These are phyloP conservation scores for Isatis tinctoria DNA, from an alignment of 345 rosid genomes.

Conservation along the genomic window DNA sequence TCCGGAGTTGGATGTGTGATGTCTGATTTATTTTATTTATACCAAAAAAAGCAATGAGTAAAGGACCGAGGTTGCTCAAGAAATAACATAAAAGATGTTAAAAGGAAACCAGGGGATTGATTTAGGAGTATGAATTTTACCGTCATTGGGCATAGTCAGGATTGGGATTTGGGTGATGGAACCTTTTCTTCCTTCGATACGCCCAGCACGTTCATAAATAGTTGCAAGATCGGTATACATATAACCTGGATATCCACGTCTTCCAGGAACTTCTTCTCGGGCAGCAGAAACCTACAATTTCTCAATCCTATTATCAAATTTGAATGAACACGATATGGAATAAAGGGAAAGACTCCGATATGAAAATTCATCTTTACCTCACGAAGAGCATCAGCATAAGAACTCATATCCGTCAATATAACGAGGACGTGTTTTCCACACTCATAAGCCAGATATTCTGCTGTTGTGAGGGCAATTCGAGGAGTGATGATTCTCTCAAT, in stretches of 20 bases:
- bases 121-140: slow-evolving; percentile 23
- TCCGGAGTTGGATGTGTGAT: slow-evolving; percentile 99
- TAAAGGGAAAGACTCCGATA: not conserved
- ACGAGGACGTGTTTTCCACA: slow-evolving; percentile 98
- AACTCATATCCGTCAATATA: slow-evolving; percentile 95
- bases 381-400: slow-evolving; percentile 98
- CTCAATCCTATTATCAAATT: not conserved
- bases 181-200: slow-evolving; percentile 96
- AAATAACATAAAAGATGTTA: not conserved
- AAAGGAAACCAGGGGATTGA: not conserved
- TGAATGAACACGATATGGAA: not conserved
- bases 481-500: slow-evolving; percentile 97
- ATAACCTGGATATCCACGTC: slow-evolving; percentile 99
- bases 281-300: slow-evolving; percentile 92
- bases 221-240: slow-evolving; percentile 99
- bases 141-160: slow-evolving; percentile 98
- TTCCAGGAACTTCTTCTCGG: slow-evolving; percentile 98
- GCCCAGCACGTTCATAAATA: slow-evolving; percentile 97
- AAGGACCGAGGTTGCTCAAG: not conserved
- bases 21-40: slow-evolving; percentile 41
- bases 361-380: slow-evolving; percentile 48
- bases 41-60: not conserved
- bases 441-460: slow-evolving; percentile 96
- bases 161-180: slow-evolving; percentile 98
- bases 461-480: slow-evolving; percentile 92